Conservation (phyloP, 139 green algal genomes). For the Coelastrella sp. region DNA sequence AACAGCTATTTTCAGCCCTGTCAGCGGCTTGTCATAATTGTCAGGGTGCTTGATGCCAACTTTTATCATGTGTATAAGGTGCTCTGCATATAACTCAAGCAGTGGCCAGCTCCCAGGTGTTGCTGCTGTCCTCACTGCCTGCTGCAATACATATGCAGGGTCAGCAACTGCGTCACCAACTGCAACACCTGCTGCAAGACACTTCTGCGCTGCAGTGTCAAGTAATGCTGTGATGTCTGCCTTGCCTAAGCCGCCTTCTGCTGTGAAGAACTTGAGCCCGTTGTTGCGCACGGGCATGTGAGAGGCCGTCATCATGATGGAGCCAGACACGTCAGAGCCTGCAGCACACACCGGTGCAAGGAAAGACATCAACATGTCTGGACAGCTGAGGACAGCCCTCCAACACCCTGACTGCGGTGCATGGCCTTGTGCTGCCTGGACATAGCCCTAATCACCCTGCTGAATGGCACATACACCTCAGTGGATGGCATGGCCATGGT, state of each 20-base stretch:
- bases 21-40: slow-evolving; percentile 24
- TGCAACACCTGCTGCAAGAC: slow-evolving; percentile 9
- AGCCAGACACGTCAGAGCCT: slow-evolving; percentile 46
- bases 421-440: too few species aligned
- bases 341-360: slow-evolving; percentile 20
- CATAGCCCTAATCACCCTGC: too few species aligned
- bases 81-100: slow-evolving; percentile 68
- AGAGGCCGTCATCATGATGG: slow-evolving; percentile 92
- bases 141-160: neutral
- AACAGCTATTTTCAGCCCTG: slow-evolving; percentile 64
- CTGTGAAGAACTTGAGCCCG: slow-evolving; percentile 89
- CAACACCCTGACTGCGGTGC: neutral
- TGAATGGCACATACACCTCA: too few species aligned
- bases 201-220: slow-evolving; percentile 56
- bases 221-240: slow-evolving; percentile 86
- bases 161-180: slow-evolving; percentile 6
- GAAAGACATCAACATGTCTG: neutral
- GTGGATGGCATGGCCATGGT: too few species aligned
- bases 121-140: slow-evolving; percentile 54
- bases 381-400: neutral
- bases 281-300: slow-evolving; percentile 92
- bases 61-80: slow-evolving; percentile 80
- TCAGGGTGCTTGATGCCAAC: slow-evolving; percentile 54
- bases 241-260: slow-evolving; percentile 84
- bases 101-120: slow-evolving; percentile 47